A percentile compares a stretch with the other conserved stretches of the same genome.
Evolutionary conservation across 345 rosid genomes (phyloP).

Genomic region (Camelina hispida): DNA sequence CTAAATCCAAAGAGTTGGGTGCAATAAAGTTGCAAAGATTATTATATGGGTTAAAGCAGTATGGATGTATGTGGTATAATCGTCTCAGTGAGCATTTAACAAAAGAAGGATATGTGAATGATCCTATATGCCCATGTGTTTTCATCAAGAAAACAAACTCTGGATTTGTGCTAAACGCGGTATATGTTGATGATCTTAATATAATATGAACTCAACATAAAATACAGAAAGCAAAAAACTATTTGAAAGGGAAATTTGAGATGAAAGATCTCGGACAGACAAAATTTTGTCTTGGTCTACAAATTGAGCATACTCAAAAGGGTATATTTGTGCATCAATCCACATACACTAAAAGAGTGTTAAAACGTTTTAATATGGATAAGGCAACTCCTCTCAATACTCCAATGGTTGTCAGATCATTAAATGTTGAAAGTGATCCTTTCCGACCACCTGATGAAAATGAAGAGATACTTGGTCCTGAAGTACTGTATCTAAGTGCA

Average conservation of each 20-base stretch:
- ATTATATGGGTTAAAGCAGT: too few species aligned
- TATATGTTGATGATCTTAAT: not conserved
- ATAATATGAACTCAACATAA: not conserved
- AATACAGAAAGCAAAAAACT: not conserved
- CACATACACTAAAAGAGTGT: not conserved
- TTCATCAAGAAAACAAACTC: not conserved
- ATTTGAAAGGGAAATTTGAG: not conserved
- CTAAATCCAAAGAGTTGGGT: not conserved
- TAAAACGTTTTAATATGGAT: not conserved
- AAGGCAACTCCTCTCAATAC: too few species aligned
- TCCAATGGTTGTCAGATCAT: too few species aligned
- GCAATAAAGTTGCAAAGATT: too few species aligned
- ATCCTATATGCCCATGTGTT: not conserved
- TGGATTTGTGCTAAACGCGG: not conserved
- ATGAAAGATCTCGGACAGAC: not conserved
- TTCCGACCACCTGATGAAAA: too few species aligned
- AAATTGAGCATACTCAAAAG: not conserved
- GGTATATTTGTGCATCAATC: not conserved
- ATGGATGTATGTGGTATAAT: not conserved
- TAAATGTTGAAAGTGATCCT: too few species aligned
- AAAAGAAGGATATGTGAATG: not conserved
- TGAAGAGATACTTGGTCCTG: too few species aligned
- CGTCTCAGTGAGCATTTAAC: not conserved
- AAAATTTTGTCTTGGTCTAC: not conserved
- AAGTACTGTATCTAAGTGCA: too few species aligned